Evolutionary conservation across 164 flowering plant species (phyloP).

Genomic region (Vitis amurensis): DNA sequence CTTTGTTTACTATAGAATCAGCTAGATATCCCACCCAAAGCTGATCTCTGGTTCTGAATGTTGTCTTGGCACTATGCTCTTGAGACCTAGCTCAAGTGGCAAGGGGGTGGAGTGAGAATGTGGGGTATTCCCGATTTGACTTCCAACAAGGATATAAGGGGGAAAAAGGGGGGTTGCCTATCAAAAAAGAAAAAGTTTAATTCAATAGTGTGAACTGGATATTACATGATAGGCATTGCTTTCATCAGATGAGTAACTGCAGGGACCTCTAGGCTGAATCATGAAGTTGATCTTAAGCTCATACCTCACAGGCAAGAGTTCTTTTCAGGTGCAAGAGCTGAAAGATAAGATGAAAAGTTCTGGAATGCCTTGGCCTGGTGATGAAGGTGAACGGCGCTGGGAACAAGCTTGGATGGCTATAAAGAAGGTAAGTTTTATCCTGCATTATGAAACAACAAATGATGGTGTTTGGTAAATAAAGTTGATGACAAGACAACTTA

Average conservation of each 20-base stretch:
- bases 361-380: constrained; percentile 99
- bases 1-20: background rate
- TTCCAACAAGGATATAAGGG: too few relatives aligned
- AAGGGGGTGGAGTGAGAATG: too few relatives aligned
- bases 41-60: background rate
- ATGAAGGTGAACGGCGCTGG: constrained; percentile 88
- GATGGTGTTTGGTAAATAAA: too few relatives aligned
- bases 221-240: background rate
- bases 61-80: background rate
- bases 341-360: constrained; percentile 69
- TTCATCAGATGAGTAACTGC: background rate
- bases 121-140: too few relatives aligned
- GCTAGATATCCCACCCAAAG: background rate
- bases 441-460: background rate
- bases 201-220: background rate
- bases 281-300: background rate
- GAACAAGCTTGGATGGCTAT: constrained; percentile 95
- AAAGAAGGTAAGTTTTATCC: constrained; percentile 59
- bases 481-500: too few relatives aligned
- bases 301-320: constrained; percentile 8
- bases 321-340: constrained; percentile 76
- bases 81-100: too few relatives aligned
- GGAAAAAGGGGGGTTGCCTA: too few relatives aligned
- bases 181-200: too few relatives aligned
- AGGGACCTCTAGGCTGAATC: background rate